Base-by-base conservation (phyloP, 495 filamentous ascomycete species). In the Daldinia caldariorum region DNA sequence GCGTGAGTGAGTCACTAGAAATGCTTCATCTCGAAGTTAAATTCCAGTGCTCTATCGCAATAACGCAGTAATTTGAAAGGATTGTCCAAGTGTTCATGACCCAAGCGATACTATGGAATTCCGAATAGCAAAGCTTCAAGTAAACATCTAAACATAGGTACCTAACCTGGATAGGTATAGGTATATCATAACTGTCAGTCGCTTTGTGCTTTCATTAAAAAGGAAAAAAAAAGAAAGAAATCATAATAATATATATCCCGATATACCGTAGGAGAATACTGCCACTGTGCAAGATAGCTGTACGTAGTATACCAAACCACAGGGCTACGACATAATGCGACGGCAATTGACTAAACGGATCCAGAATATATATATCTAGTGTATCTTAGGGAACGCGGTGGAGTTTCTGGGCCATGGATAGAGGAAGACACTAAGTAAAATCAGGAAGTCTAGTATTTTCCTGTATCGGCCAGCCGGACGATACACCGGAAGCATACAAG, bases 401-500 rank as follows among this genome's bases (percentile, higher is more conserved):
- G 9, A 10, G 2, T 35, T 35, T 35, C 6, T 35, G 34, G 34
- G 5, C 9, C 6, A 10, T 35, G 34, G 34, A 35, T 35, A 35
- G 34, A 35, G 5, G 6, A 35, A 35, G 34, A 35, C 9, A 6
- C 34, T 7, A 35, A 35, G 34, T 35, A 35, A 35, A 10, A 35
- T 35, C 34, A 10, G 34, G 20, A 47, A 10, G 16, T 57, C 20
- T 41, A 4, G 50, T 51, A 8, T 16, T 22, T 13, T 31, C 31
- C 29, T n/a, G 56, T 66, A 45, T 51, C 34, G 35, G 35, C 58
- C 26, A 47, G 37, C 31, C 26, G 14, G 35, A 32, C 3, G n/a
- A 51, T 13, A 51, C 53, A 6, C 34, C 58, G 66, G 66, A 62
- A 68, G 66, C 59, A 68, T 68, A 63, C 66, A 68, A 58, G 60